Evolutionary conservation across 495 filamentous ascomycete species (phyloP).

Genomic region (Cercophora sp.): DNA sequence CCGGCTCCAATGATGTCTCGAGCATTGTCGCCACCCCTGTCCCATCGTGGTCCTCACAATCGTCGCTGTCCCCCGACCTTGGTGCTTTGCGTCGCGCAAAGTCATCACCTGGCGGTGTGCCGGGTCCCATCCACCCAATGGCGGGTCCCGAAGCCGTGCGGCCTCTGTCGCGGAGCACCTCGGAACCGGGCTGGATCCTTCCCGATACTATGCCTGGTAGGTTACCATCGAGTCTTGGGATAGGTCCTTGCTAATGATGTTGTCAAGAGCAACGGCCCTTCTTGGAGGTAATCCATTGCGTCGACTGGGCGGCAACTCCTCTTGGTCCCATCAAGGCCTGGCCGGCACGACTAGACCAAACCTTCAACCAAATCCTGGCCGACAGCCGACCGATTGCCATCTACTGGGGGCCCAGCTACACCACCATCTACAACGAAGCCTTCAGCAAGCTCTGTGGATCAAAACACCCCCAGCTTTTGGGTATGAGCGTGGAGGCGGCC

Average conservation of each 20-base stretch:
- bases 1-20: too few species aligned
- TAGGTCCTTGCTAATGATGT: neutral
- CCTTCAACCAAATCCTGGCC: slow-evolving; percentile 59
- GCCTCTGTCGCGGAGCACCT: slow-evolving; percentile 18
- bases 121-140: neutral
- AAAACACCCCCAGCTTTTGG: slow-evolving; percentile 35
- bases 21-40: slow-evolving; percentile 16
- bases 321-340: slow-evolving; percentile 59
- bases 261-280: slow-evolving; percentile 31
- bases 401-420: slow-evolving; percentile 44
- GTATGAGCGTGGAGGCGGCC: slow-evolving; percentile 32
- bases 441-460: slow-evolving; percentile 37
- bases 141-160: slow-evolving; percentile 19
- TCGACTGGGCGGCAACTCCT: slow-evolving; percentile 56
- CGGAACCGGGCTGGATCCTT: slow-evolving; percentile 30
- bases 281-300: slow-evolving; percentile 27
- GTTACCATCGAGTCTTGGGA: neutral
- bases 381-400: slow-evolving; percentile 60
- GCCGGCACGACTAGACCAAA: slow-evolving; percentile 52
- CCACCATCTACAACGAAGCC: slow-evolving; percentile 44
- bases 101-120: slow-evolving; percentile 7
- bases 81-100: slow-evolving; percentile 10
- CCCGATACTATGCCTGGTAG: slow-evolving; percentile 30
- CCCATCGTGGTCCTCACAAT: neutral
- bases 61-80: slow-evolving; percentile 5